Base-by-base conservation (phyloP, 164 flowering plant genomes). In the Berberis thunbergii region DNA sequence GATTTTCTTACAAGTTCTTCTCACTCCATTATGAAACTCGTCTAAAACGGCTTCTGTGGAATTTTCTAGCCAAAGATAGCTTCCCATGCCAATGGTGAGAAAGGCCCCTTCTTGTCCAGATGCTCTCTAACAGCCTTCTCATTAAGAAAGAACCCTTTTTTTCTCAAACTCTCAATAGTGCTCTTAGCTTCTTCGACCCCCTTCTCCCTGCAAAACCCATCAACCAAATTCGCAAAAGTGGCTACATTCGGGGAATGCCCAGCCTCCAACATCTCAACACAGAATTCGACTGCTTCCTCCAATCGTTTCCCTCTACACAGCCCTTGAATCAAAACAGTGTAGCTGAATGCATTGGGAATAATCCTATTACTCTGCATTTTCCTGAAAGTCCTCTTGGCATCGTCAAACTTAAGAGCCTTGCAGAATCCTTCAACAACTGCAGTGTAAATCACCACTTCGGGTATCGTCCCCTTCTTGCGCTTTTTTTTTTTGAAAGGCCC, bases 371-470 rank as follows among this genome's bases (percentile, higher is more conserved):
- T 69, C 76, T 83, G 86, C 99, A 95, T 95, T 69, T 91, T 95
- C 78, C 83, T 76, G 69, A 95, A 95, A 57, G 91, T 78, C 70
- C 91, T 81, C 70, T 69, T 76, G 2, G 99, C 97, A 69, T 95
- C 97, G 7, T 87, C 91, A 55, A 81, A 56, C 74, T 85, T 85
- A 26, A 71, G 81, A 1, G 97, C 91, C 73, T 85, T 86, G 80
- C 90, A 89, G 70, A 87, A 91, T 2, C 91, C 99, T 41, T 95
- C 97, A 54, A 95, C 92, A 7, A 94, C 99, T 10, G 97, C 99
- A 1, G 97, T 95, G 81, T 89, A 95, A n/a, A 95, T 76, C 5
- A 91, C 92, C 57, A 91, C 96, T 49, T 89, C 96, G 0, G 97
- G 99, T 53, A 84, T 76, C 0, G 85, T 79, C 49, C 89, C 89